phyloP scores from a whole-genome alignment of 139 green algal genomes.

The Spirogloea muscicola region DNA sequence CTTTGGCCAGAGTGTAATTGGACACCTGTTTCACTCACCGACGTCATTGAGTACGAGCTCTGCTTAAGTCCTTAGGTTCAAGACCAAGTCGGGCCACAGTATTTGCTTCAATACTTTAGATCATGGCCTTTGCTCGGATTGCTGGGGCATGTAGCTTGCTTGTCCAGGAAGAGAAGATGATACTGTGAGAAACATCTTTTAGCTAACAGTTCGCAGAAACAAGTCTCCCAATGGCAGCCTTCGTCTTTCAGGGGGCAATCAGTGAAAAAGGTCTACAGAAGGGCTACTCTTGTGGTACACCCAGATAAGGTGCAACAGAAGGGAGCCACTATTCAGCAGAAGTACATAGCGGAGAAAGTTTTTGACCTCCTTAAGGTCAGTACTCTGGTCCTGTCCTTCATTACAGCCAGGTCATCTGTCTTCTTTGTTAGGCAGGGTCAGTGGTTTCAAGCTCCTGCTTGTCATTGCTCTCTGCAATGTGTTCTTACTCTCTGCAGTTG shows the following conservation, averaged over 20 bases:
- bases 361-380: slow-evolving; percentile 51
- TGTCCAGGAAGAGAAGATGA: background rate
- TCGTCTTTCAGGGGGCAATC: slow-evolving; percentile 1
- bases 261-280: slow-evolving; percentile 52
- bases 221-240: too few species aligned
- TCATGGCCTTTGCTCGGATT: background rate
- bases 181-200: background rate
- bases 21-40: slow-evolving; percentile 31
- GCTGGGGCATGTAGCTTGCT: background rate
- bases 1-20: slow-evolving; percentile 43
- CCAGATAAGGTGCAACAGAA: slow-evolving; percentile 55
- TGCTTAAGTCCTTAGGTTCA: background rate
- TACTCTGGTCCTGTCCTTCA: too few species aligned
- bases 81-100: background rate
- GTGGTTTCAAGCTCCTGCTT: too few species aligned
- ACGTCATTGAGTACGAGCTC: slow-evolving; percentile 36
- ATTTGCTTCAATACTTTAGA: background rate
- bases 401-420: too few species aligned
- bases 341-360: slow-evolving; percentile 53
- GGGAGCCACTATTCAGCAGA: slow-evolving; percentile 51
- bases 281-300: slow-evolving; percentile 50
- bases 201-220: too few species aligned
- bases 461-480: too few species aligned
- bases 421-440: too few species aligned
- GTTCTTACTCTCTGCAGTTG: too few species aligned